Base-by-base conservation (phyloP, 2,329 filamentous ascomycete species). In the Annulohypoxylon truncatum region DNA sequence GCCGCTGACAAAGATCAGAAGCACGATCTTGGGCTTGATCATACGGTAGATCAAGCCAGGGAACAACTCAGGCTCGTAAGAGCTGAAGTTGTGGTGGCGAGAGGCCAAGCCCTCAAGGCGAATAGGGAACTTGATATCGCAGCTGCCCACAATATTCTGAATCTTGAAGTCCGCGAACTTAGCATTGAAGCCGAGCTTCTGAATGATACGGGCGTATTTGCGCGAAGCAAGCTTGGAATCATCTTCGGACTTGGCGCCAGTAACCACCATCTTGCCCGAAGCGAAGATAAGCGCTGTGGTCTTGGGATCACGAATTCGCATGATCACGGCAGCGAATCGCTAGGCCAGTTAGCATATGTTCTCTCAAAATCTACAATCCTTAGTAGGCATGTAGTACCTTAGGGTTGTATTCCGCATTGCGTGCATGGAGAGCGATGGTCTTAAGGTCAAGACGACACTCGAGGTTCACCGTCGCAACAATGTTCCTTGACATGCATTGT, bases 161-260 rank as follows among this genome's bases (percentile, higher is more conserved):
- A 99, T 99, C 88, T 98, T 99, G 85, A 99, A 99, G 81, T 99
- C 96, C 72, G 94, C 97, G 82, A 99, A 98, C 88, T 97, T 97
- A 76, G 96, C 95, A 74, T 97, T 97, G 87, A 99, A 99, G 69
- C 96, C 96, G 66, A 99, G 92, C 85, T 99, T 99, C 87, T 99
- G 96, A 75, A 99, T 98, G 81, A 99, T 98, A 77, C 96, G 94
- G 56, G 96, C 96, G 78, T 98, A 98, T 83, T 99, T 99, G 82
- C 95, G 90, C 65, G 92, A 96, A 7, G 96, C 96, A 76, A 99
- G 90, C 84, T 97, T 97, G 66, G 93, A 97, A 79, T 98, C 96
- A 79, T 98, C 96, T 79, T 98, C 96, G 1, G 93, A 97, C 83
- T 98, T 98, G 69, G 95, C 95, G 83, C 95, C 95, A 58, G 96